Base-by-base conservation (phyloP, 306 rosid species). In the Spatholobus suberectus region DNA sequence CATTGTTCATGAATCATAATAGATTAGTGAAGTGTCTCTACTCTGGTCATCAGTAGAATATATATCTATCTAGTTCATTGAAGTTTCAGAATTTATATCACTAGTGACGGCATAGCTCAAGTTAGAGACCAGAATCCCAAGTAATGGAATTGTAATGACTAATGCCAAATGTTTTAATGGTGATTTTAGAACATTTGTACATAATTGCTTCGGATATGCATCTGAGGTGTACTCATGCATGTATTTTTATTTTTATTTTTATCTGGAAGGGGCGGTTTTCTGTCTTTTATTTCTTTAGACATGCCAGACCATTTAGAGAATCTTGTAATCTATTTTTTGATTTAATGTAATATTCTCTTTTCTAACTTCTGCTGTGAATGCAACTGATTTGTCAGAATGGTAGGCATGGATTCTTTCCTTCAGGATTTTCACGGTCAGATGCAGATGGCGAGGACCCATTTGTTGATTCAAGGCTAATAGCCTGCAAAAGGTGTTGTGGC, bases 401-500 rank as follows among this genome's bases (percentile, higher is more conserved):
- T 85, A 91, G 89, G 76, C 89, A 75, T 59, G 94, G 95, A 34
- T 78, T 90, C 83, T 93, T 91, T 83, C 79, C 91, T 83, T 86
- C 97, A 52, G 90, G 92, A 78, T 86, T 89, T 90, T 82, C 87
- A 11, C 89, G 66, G 29, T 86, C 97, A 40, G 95, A 91, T 80
- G 86, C 88, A 23, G 93, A 89, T 49, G 85, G 88, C 20, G 95
- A 91, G 86, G 98, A 96, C 40, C 92, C 89, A 73, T 85, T 87
- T 44, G 93, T 90, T 69, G 95, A 96, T 46, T 90, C 95, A 63
- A 94, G 97, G 85, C 87, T 83, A 82, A 92, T 94, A 76, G 94
- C 89, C 34, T 96, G 99, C 92, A 94, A 94, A 87, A 96, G 86
- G 70, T 96, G 99, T 82, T 90, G 90, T 69, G 80, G 88, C 69